These are phyloP conservation scores for Agroathelia rolfsii DNA, from an alignment of 1,284 basidiomycete genomes.

Conservation along the genomic window DNA sequence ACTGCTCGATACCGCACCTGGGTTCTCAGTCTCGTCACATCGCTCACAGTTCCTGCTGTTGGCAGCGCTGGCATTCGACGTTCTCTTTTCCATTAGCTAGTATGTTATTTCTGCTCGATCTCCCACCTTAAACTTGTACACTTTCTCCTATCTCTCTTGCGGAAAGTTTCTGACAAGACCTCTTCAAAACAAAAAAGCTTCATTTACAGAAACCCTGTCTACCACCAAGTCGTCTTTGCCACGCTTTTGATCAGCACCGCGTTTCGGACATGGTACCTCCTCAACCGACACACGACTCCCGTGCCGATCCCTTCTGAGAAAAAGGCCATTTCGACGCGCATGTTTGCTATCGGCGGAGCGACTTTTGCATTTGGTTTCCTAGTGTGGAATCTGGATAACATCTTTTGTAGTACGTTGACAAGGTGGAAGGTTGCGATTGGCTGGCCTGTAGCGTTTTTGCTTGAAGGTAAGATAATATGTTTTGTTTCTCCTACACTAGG, in stretches of 20 bases:
- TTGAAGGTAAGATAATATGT: conserved; percentile 37
- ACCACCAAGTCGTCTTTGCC: conserved; percentile 58
- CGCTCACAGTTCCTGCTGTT: conserved; percentile 28
- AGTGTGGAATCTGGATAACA: conserved; percentile 63
- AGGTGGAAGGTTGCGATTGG: conserved; percentile 42
- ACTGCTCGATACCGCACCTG: conserved; percentile 45
- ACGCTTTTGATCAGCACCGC: conserved; percentile 34
- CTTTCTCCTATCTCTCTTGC: no score
- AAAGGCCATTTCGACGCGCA: conserved; percentile 27
- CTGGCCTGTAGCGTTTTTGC: conserved; percentile 54
- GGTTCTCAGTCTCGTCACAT: conserved; percentile 30
- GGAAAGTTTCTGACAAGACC: not conserved
- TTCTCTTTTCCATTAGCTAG: conserved; percentile 56
- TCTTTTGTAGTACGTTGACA: conserved; percentile 50
- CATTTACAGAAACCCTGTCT: conserved; percentile 52
- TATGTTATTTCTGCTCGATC: conserved; percentile 23
- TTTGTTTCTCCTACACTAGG: not conserved
- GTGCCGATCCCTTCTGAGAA: conserved; percentile 32
- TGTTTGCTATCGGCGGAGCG: conserved; percentile 37
- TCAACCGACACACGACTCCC: conserved; percentile 31
- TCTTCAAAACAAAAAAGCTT: conserved; percentile 29
- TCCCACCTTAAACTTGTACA: conserved; percentile 1
- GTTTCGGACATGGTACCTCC: conserved; percentile 38
- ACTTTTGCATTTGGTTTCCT: conserved; percentile 50
- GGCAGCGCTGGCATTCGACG: conserved; percentile 33